phyloP scores from a whole-genome alignment of 306 rosid genomes.

The Vicia villosa region DNA sequence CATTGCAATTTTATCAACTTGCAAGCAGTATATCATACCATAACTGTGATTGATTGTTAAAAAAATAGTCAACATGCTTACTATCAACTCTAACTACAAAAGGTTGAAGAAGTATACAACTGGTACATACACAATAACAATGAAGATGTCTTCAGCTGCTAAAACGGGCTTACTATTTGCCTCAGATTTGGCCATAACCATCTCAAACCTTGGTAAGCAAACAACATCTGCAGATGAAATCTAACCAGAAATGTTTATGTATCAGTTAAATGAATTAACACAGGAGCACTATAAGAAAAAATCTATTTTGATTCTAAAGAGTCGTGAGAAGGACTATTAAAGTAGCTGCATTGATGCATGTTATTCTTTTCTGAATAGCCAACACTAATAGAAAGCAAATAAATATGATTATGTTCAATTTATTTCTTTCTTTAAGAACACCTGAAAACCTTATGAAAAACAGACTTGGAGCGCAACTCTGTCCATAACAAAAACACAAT shows the following conservation, averaged over 20 bases:
- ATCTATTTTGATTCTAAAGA: conserved; percentile 26
- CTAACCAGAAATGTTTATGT: conserved; percentile 49
- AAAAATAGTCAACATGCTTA: conserved; percentile 30
- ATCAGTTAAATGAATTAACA: conserved; percentile 41
- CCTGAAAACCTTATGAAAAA: too few species aligned
- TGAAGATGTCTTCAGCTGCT: conserved; percentile 81
- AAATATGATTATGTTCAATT: too few species aligned
- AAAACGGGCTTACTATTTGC: conserved; percentile 84
- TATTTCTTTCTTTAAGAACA: too few species aligned
- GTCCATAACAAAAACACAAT: too few species aligned
- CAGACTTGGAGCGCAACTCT: too few species aligned
- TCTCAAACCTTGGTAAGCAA: conserved; percentile 94
- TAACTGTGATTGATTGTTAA: conserved; percentile 55
- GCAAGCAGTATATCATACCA: conserved; percentile 98
- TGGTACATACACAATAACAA: conserved; percentile 77
- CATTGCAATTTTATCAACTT: conserved; percentile 93
- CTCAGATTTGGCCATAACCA: conserved; percentile 95
- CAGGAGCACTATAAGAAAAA: conserved; percentile 23
- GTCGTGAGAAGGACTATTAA: conserved; percentile 20
- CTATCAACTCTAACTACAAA: too few species aligned
- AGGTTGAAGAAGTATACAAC: conserved; percentile 25
- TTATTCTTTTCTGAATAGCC: conserved; percentile 32
- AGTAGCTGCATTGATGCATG: conserved; percentile 35
- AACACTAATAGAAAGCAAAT: too few species aligned
- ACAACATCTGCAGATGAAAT: conserved; percentile 92